Evolutionary conservation across 805 yeast species (phyloP).

Genomic region (Millerozyma miso): DNA sequence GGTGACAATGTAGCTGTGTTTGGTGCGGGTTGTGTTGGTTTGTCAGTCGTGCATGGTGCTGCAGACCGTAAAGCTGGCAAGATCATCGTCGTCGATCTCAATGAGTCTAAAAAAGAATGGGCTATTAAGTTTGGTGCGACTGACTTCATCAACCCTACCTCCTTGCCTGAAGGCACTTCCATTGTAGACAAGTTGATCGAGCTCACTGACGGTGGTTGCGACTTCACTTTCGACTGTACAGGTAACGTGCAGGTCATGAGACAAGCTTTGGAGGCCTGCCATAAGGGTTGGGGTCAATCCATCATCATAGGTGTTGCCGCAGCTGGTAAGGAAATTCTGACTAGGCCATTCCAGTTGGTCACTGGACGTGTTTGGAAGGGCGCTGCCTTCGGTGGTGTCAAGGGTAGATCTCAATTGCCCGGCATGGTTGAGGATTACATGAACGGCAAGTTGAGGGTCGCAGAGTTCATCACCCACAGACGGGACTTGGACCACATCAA

Average conservation of each 20-base stretch:
- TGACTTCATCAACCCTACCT: conserved; percentile 83
- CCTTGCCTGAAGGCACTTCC: conserved; percentile 66
- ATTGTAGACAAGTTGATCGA: conserved; percentile 81
- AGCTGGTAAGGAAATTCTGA: conserved; percentile 93
- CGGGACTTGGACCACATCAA: conserved; percentile 75
- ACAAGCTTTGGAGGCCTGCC: conserved; percentile 93
- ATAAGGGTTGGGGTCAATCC: conserved; percentile 98
- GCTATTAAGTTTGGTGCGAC: conserved; percentile 91
- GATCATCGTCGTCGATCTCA: conserved; percentile 84
- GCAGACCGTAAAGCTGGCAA: conserved; percentile 72
- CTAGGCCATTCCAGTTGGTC: conserved; percentile 98
- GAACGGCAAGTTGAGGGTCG: conserved; percentile 78
- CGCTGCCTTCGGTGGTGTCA: conserved; percentile 99
- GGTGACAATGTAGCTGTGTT: conserved; percentile 95
- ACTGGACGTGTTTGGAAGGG: conserved; percentile 99
- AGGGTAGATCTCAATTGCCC: conserved; percentile 95
- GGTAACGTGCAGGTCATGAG: conserved; percentile 96
- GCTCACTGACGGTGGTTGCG: conserved; percentile 95
- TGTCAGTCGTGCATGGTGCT: conserved; percentile 96
- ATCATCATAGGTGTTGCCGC: conserved; percentile 97
- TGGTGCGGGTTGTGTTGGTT: conserved; percentile 97
- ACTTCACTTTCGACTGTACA: conserved; percentile 95
- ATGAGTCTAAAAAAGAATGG: conserved; percentile 80
- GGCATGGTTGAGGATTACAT: conserved; percentile 82
- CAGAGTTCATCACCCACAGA: conserved; percentile 92